Conservation (phyloP, 163 green algal species). For the Scenedesmus sp. region DNA sequence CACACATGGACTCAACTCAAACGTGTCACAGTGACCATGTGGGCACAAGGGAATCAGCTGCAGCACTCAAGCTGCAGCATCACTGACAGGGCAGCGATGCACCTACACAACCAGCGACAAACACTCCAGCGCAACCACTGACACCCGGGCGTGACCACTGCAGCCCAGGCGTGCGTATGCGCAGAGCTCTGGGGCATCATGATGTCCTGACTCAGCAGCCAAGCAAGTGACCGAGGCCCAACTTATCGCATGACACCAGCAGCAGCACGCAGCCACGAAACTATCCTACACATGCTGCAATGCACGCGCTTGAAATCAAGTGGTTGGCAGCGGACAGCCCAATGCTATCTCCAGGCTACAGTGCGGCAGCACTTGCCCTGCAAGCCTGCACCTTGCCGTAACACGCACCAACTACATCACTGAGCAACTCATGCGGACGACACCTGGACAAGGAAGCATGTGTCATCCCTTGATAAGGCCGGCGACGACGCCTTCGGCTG, state of each 20-base stretch:
- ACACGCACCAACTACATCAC: background rate
- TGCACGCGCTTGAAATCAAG: too few relatives aligned
- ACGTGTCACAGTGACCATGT: background rate
- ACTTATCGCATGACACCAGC: background rate
- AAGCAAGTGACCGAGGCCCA: background rate
- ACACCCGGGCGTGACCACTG: too few relatives aligned
- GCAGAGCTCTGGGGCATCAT: background rate
- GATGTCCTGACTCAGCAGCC: background rate
- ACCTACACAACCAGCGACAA: background rate
- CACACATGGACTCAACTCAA: background rate
- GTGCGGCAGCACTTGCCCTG: background rate
- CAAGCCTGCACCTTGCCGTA: background rate
- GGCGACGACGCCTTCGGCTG: background rate
- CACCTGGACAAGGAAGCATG: constrained; percentile 20
- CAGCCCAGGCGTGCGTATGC: background rate
- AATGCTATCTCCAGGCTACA: too few relatives aligned
- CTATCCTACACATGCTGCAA: background rate
- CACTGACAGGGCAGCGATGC: background rate
- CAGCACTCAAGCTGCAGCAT: background rate
- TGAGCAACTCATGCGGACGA: background rate
- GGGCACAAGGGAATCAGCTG: background rate
- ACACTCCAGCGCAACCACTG: background rate
- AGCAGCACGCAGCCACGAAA: background rate
- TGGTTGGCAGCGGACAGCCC: too few relatives aligned
- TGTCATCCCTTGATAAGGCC: constrained; percentile 1